phyloP scores from a whole-genome alignment of 495 filamentous ascomycete genomes.

The Penicillium taxi region DNA sequence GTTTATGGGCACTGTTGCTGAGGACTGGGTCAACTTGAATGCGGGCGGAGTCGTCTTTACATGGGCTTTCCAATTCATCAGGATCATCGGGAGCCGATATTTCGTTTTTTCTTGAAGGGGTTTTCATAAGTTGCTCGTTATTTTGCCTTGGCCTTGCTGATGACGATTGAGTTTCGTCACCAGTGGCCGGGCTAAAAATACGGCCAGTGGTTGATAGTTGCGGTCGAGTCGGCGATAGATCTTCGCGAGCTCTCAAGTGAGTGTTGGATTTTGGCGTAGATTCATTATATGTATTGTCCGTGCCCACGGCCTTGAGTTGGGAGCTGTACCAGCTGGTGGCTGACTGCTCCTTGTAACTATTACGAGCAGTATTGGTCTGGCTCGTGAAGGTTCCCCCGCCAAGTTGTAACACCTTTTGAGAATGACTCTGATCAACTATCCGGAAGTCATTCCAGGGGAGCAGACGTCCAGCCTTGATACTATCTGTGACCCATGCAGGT shows the following conservation, averaged over 20 bases:
- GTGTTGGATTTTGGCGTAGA: not conserved
- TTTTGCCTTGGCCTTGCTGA: conserved; percentile 44
- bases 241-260: too few species aligned
- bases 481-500: conserved; percentile 93
- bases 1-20: conserved; percentile 51
- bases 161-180: conserved; percentile 34
- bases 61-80: conserved; percentile 57
- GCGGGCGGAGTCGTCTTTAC: conserved; percentile 51
- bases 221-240: too few species aligned
- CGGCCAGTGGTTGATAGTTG: not conserved
- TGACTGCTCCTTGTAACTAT: conserved; percentile 67
- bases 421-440: conserved; percentile 68
- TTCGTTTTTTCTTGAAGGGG: conserved; percentile 25
- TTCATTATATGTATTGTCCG: not conserved
- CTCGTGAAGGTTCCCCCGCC: conserved; percentile 60
- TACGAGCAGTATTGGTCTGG: conserved; percentile 47
- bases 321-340: conserved; percentile 69
- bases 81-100: conserved; percentile 30
- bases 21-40: conserved; percentile 33
- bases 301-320: conserved; percentile 46
- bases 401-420: conserved; percentile 72
- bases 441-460: conserved; percentile 80
- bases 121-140: conserved; percentile 51
- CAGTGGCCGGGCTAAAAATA: not conserved
- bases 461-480: conserved; percentile 67